phyloP scores from a whole-genome alignment of 768 basidiomycete species.

The Saitozyma podzolica region DNA sequence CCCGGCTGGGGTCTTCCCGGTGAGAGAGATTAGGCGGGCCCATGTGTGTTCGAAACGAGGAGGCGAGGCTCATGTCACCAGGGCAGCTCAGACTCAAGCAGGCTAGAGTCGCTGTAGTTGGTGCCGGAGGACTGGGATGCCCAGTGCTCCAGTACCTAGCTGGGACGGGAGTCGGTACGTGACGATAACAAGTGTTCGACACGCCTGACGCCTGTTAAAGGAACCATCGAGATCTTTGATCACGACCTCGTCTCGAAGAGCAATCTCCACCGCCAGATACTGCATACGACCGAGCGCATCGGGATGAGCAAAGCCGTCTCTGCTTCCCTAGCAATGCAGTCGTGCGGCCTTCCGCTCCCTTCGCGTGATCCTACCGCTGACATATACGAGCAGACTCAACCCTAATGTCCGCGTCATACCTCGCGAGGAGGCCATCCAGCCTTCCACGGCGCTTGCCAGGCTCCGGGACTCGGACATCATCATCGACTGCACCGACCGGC shows the following conservation, averaged over 20 bases:
- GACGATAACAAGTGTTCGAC: not conserved
- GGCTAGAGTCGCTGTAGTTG: constrained; percentile 80
- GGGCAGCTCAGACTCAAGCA: constrained; percentile 79
- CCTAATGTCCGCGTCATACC: constrained; percentile 65
- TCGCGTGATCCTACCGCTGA: not conserved
- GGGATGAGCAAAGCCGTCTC: constrained; percentile 80
- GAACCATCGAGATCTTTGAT: constrained; percentile 81
- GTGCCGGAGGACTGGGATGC: constrained; percentile 94
- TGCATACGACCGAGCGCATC: constrained; percentile 71
- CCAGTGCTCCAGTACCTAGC: constrained; percentile 92
- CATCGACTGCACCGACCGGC: constrained; percentile 93
- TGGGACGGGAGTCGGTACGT: constrained; percentile 84
- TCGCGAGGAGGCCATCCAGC: constrained; percentile 59
- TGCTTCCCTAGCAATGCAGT: constrained; percentile 67
- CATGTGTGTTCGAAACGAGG: not conserved
- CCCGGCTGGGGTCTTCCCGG: constrained; percentile 84
- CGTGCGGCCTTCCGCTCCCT: constrained; percentile 55
- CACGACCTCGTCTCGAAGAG: constrained; percentile 83
- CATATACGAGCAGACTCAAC: constrained; percentile 63
- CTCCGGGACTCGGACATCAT: constrained; percentile 70
- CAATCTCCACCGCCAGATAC: constrained; percentile 89
- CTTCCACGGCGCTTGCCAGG: constrained; percentile 60
- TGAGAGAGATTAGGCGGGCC: constrained; percentile 39
- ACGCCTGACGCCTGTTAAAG: constrained; percentile 54
- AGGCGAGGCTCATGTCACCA: constrained; percentile 51